Evolutionary conservation across 176 grass and related monocot species (phyloP).

Genomic region (Eremochloa ophiuroides): DNA sequence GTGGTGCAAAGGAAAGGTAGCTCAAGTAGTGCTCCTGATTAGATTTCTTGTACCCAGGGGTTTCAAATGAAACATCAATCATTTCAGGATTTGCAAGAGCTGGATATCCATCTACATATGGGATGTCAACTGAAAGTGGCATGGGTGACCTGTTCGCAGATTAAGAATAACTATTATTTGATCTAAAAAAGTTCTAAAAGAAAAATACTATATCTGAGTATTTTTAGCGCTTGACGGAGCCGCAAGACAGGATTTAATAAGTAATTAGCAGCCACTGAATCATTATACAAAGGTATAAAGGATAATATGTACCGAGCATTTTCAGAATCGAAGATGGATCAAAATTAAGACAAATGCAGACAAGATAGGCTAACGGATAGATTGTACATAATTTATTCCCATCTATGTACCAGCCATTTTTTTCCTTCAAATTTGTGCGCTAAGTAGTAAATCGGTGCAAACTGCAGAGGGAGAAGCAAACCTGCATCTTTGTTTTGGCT

Average conservation of each 20-base stretch:
- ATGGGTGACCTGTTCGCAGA: constrained; percentile 59
- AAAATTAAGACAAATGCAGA: background rate
- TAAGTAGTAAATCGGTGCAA: background rate
- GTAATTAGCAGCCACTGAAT: background rate
- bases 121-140: constrained; percentile 38
- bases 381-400: background rate
- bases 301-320: background rate
- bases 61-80: constrained; percentile 61
- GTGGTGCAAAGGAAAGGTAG: constrained; percentile 94
- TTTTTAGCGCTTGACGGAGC: background rate
- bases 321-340: background rate
- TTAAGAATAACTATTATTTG: background rate
- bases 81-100: constrained; percentile 54
- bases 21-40: constrained; percentile 43
- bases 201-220: background rate
- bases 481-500: constrained; percentile 76
- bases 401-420: background rate
- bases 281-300: background rate
- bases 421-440: background rate
- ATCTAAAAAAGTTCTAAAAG: background rate
- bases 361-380: background rate
- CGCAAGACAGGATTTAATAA: background rate
- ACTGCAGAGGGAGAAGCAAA: constrained; percentile 11
- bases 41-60: constrained; percentile 59
- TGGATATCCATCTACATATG: constrained; percentile 70